phyloP scores from a whole-genome alignment of 2,329 filamentous ascomycete genomes.

The Aspergillus proliferans region DNA sequence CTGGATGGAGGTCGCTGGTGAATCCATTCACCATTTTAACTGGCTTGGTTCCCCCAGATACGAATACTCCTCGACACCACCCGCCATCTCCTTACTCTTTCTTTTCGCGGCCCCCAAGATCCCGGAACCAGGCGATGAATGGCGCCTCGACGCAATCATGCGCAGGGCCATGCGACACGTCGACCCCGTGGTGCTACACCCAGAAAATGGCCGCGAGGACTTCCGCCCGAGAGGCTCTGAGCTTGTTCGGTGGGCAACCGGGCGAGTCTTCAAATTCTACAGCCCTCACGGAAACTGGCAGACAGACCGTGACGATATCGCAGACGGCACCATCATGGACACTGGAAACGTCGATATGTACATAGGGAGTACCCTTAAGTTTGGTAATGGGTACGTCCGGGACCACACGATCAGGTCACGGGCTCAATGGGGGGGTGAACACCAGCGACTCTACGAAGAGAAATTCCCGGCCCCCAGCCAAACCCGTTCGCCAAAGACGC shows the following conservation, averaged over 20 bases:
- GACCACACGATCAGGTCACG: conserved; percentile 1
- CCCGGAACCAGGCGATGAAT: not conserved
- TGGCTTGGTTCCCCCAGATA: conserved; percentile 13
- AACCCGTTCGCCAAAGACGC: no score
- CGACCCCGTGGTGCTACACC: conserved; percentile 17
- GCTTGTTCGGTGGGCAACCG: conserved; percentile 9
- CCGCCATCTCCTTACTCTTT: conserved; percentile 17
- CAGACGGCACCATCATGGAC: conserved; percentile 6
- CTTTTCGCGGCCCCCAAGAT: conserved; percentile 13
- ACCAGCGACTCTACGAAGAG: no score
- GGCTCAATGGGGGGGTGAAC: not conserved
- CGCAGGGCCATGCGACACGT: conserved; percentile 10
- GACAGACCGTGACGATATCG: not conserved
- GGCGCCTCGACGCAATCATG: conserved; percentile 10
- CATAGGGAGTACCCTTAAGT: not conserved
- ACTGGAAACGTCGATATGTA: conserved; percentile 3
- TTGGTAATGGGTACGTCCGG: conserved; percentile 13
- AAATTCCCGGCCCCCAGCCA: no score
- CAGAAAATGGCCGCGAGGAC: not conserved
- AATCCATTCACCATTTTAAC: conserved; percentile 20
- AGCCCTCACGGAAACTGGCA: conserved; percentile 18
- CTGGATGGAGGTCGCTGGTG: not conserved
- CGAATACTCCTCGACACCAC: conserved; percentile 11
- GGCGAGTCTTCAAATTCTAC: conserved; percentile 16
- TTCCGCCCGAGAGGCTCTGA: conserved; percentile 4